Evolutionary conservation across 2,329 filamentous ascomycete species (phyloP).

Genomic region (Fusarium mexicanum): DNA sequence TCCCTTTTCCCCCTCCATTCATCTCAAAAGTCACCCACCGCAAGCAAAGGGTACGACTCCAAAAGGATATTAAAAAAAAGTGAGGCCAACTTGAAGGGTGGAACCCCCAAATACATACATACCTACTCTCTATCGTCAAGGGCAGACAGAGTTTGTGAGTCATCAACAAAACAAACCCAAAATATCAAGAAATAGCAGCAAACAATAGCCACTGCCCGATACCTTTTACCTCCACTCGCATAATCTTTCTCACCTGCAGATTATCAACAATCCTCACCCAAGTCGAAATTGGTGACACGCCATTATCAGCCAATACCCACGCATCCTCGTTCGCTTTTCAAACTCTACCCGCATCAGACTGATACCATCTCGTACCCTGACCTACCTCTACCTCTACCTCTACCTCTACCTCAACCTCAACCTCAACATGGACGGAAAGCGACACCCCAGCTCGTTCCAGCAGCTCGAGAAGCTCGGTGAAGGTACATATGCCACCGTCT

Average conservation of each 20-base stretch:
- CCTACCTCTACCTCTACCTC: conserved; percentile 26
- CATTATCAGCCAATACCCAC: conserved; percentile 16
- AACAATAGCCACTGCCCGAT: neutral
- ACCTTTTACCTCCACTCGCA: neutral
- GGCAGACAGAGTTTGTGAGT: conserved; percentile 1
- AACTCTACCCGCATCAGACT: conserved; percentile 3
- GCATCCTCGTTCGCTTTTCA: conserved; percentile 3
- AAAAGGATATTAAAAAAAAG: neutral
- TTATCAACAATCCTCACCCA: neutral
- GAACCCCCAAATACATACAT: neutral
- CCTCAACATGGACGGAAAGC: conserved; percentile 83
- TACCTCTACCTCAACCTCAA: conserved; percentile 24
- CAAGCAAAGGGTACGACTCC: conserved; percentile 9
- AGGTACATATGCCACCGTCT: conserved; percentile 98
- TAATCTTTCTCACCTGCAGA: neutral
- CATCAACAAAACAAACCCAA: conserved; percentile 8
- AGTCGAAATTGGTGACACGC: conserved; percentile 23
- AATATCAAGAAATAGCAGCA: conserved; percentile 10
- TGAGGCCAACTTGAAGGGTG: conserved; percentile 18
- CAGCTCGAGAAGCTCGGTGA: conserved; percentile 99
- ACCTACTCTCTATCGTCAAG: neutral
- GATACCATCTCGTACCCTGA: neutral
- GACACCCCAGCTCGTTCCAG: conserved; percentile 96
- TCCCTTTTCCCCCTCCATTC: neutral
- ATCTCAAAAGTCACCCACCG: neutral